A percentile compares a stretch with the other conserved stretches of the same genome.
These are phyloP conservation scores for Paratinospora sagittata DNA, from an alignment of 164 flowering plant species.

Conservation along the genomic window DNA sequence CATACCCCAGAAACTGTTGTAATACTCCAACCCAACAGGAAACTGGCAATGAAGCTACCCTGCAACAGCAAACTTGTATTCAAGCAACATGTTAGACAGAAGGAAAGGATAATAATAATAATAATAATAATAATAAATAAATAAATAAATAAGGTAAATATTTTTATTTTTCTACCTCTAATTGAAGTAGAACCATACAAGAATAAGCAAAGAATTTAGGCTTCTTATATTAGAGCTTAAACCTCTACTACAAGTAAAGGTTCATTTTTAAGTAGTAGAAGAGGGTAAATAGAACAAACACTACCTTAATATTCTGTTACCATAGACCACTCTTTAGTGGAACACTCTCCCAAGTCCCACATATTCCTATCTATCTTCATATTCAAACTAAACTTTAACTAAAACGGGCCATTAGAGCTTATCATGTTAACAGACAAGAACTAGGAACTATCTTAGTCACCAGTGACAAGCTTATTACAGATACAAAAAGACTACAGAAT, in stretches of 20 bases:
- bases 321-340: background rate
- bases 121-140: no score
- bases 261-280: no score
- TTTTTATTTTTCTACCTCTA: no score
- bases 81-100: background rate
- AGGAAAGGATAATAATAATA: background rate
- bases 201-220: no score
- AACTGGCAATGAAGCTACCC: slow-evolving; percentile 89
- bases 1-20: slow-evolving; percentile 82
- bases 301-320: background rate
- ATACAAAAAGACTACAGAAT: background rate
- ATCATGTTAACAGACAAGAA: no score
- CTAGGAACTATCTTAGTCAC: background rate
- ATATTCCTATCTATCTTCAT: background rate
- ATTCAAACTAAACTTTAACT: background rate
- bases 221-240: no score
- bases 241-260: no score
- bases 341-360: background rate
- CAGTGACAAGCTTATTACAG: background rate
- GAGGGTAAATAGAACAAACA: no score
- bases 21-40: slow-evolving; percentile 87
- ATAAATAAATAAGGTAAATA: no score
- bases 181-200: no score
- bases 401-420: no score
- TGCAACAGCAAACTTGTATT: slow-evolving; percentile 28